phyloP scores from a whole-genome alignment of 1,284 basidiomycete species.

The Ceratorhiza oryzae-sativae region DNA sequence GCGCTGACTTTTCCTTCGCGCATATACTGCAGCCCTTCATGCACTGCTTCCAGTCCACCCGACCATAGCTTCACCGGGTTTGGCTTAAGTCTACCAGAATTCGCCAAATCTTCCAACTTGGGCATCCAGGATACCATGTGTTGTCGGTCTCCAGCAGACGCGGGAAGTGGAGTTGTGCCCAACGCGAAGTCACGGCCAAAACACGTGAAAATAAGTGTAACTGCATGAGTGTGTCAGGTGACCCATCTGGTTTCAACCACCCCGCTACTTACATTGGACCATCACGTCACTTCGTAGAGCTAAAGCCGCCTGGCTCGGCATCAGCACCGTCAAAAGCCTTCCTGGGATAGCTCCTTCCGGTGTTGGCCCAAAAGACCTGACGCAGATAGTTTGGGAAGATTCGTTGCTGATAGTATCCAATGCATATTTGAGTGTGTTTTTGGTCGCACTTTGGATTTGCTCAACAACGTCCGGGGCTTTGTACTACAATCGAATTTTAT shows the following conservation, averaged over 20 bases:
- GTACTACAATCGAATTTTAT: neutral
- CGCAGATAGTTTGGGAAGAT: neutral
- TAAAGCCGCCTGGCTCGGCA: conserved; percentile 1
- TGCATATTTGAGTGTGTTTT: conserved; percentile 43
- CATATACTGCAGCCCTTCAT: conserved; percentile 37
- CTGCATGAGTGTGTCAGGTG: conserved; percentile 34
- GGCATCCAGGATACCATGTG: conserved; percentile 45
- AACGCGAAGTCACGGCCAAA: conserved; percentile 39
- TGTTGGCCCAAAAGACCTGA: conserved; percentile 39
- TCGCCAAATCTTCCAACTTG: conserved; percentile 43
- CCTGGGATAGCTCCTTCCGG: conserved; percentile 40
- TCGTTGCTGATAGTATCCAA: conserved; percentile 35
- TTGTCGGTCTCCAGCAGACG: conserved; percentile 46
- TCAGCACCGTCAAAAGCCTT: conserved; percentile 24
- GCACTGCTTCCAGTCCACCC: conserved; percentile 22
- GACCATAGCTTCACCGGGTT: conserved; percentile 44
- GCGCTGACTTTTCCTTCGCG: conserved; percentile 45
- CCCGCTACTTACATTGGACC: no score
- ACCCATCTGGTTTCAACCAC: neutral
- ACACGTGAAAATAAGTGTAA: conserved; percentile 43
- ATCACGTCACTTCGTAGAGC: conserved; percentile 16
- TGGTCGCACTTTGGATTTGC: conserved; percentile 44
- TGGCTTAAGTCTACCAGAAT: conserved; percentile 43
- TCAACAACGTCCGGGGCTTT: conserved; percentile 42
- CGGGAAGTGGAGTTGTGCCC: conserved; percentile 37